phyloP scores from a whole-genome alignment of 768 basidiomycete species.

The Epithele typhae region DNA sequence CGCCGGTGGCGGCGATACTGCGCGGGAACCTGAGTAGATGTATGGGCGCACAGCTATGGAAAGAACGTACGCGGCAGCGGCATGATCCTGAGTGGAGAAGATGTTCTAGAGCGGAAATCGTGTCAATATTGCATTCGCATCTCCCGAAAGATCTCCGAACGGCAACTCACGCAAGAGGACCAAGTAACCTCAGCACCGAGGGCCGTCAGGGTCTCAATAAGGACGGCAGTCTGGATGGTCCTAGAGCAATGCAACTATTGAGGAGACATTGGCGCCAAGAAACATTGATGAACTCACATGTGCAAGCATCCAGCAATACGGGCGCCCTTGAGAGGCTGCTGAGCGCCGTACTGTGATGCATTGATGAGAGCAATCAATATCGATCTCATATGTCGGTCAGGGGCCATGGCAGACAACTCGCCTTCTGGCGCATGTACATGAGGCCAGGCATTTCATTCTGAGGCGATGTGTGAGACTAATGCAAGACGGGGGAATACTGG shows the following conservation, averaged over 20 bases:
- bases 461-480: not conserved
- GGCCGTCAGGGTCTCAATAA: constrained; percentile 95
- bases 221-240: constrained; percentile 98
- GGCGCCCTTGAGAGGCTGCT: constrained; percentile 88
- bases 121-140: not conserved
- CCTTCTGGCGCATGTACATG: constrained; percentile 89
- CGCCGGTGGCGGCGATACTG: constrained; percentile 95
- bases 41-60: too few species aligned
- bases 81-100: constrained; percentile 99
- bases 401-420: constrained; percentile 26
- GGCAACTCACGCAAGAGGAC: constrained; percentile 85
- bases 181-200: constrained; percentile 97
- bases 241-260: too few species aligned
- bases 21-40: not conserved
- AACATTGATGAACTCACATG: constrained; percentile 71
- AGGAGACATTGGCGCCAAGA: too few species aligned
- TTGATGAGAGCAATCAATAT: too few species aligned
- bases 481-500: too few species aligned
- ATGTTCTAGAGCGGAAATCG: constrained; percentile 65
- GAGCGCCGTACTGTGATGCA: constrained; percentile 59
- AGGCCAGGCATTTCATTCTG: constrained; percentile 95
- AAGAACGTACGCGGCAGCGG: constrained; percentile 82
- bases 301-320: constrained; percentile 97
- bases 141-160: not conserved
- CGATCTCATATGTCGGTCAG: not conserved